Conservation (phyloP, 2,329 filamentous ascomycete genomes). For the Pseudocercospora musae region DNA sequence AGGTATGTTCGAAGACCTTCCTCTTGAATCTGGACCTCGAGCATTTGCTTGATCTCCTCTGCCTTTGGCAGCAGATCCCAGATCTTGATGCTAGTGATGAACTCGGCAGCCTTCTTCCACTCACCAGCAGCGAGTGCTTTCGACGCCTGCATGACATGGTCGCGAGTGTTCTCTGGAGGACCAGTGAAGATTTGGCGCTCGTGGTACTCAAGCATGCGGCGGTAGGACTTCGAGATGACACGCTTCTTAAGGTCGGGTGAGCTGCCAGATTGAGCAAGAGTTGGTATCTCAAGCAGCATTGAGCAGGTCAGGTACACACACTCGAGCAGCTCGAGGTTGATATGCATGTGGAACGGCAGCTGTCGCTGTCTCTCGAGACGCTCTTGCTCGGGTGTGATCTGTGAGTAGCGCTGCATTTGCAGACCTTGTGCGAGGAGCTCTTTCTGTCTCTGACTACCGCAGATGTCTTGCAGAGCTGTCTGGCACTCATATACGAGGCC, state of each 20-base stretch:
- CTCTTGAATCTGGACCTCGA: slow-evolving; percentile 96
- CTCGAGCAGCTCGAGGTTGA: slow-evolving; percentile 96
- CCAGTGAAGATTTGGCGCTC: slow-evolving; percentile 99
- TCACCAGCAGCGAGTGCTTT: slow-evolving; percentile 95
- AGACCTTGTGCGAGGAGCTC: slow-evolving; percentile 96
- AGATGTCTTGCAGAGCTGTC: slow-evolving; percentile 96
- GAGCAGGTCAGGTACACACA: slow-evolving; percentile 98
- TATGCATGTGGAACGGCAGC: slow-evolving; percentile 99
- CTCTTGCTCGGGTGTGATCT: slow-evolving; percentile 96
- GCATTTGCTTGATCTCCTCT: slow-evolving; percentile 93
- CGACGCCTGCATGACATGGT: slow-evolving; percentile 98
- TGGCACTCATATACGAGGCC: slow-evolving; percentile 97
- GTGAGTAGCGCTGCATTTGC: slow-evolving; percentile 94
- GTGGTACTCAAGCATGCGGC: slow-evolving; percentile 98
- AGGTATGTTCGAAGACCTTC: slow-evolving; percentile 97
- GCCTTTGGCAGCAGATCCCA: slow-evolving; percentile 96
- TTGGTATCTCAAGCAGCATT: slow-evolving; percentile 97
- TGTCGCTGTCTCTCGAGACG: slow-evolving; percentile 95
- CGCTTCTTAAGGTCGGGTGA: slow-evolving; percentile 96
- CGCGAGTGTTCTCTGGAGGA: slow-evolving; percentile 95
- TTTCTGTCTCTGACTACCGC: slow-evolving; percentile 95
- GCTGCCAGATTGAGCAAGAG: slow-evolving; percentile 93
- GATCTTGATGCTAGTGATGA: slow-evolving; percentile 98
- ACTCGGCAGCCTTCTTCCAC: slow-evolving; percentile 93
- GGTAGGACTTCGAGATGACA: slow-evolving; percentile 98